A percentile compares a stretch with the other conserved stretches of the same genome.
phyloP scores from a whole-genome alignment of 306 rosid genomes.

The Rubus idaeus region DNA sequence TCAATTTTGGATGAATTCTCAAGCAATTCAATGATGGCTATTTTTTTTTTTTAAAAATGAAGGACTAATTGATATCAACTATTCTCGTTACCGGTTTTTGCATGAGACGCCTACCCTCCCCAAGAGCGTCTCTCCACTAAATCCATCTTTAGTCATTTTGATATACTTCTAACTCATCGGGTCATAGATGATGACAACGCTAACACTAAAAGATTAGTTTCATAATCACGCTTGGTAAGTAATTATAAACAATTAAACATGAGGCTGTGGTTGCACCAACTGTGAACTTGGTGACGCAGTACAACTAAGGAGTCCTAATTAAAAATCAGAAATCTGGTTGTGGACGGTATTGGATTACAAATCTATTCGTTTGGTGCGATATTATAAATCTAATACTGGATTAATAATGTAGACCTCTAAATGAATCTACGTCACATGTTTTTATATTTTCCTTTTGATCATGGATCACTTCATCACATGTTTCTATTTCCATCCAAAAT shows the following conservation, averaged over 20 bases:
- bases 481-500: neutral
- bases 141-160: too few species aligned
- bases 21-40: neutral
- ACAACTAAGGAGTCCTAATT: neutral
- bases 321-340: neutral
- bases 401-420: neutral
- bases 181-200: neutral
- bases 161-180: neutral
- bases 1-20: neutral
- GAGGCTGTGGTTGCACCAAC: conserved; percentile 23
- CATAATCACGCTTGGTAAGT: neutral
- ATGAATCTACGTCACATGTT: conserved; percentile 14
- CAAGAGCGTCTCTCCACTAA: too few species aligned
- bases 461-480: neutral
- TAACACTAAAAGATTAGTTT: neutral
- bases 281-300: neutral
- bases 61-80: too few species aligned
- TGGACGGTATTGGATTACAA: neutral
- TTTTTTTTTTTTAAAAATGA: too few species aligned
- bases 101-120: too few species aligned
- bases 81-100: too few species aligned
- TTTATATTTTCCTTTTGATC: neutral
- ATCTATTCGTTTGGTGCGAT: neutral
- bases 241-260: neutral
- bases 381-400: neutral